A percentile compares a stretch with the other conserved stretches of the same genome.
Conservation (phyloP, 306 rosid genomes). For the Hippophae rhamnoides region DNA sequence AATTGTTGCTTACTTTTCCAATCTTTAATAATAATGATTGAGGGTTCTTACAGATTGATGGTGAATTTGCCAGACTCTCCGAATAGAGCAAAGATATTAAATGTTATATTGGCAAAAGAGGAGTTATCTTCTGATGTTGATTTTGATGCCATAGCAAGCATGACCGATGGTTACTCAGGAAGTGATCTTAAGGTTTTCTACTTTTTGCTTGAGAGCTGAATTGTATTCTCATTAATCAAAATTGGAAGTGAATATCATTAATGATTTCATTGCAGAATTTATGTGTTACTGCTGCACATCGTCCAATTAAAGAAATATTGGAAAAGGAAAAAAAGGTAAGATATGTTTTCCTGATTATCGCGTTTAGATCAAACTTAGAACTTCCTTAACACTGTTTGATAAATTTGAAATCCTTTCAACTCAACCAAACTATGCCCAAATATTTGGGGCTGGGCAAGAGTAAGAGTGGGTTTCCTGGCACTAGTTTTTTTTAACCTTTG, state of each 20-base stretch:
- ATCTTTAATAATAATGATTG: background rate
- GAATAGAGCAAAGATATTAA: conserved; percentile 81
- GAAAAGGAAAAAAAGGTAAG: conserved; percentile 90
- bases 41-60: conserved; percentile 58
- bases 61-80: conserved; percentile 95
- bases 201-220: background rate
- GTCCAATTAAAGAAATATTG: conserved; percentile 90
- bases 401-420: background rate
- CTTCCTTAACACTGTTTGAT: background rate
- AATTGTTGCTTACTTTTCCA: background rate
- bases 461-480: no score
- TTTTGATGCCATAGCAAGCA: conserved; percentile 73
- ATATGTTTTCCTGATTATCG: background rate
- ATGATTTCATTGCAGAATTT: conserved; percentile 59
- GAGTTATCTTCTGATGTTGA: conserved; percentile 71
- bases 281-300: conserved; percentile 92
- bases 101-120: conserved; percentile 91
- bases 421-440: background rate
- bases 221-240: conserved; percentile 7
- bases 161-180: conserved; percentile 99
- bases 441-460: no score
- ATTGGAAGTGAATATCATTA: conserved; percentile 11
- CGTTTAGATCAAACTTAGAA: background rate
- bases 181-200: conserved; percentile 77
- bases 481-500: no score